A percentile compares a stretch with the other conserved stretches of the same genome.
Conservation (phyloP, 2,329 filamentous ascomycete genomes). For the Fusarium sp. region DNA sequence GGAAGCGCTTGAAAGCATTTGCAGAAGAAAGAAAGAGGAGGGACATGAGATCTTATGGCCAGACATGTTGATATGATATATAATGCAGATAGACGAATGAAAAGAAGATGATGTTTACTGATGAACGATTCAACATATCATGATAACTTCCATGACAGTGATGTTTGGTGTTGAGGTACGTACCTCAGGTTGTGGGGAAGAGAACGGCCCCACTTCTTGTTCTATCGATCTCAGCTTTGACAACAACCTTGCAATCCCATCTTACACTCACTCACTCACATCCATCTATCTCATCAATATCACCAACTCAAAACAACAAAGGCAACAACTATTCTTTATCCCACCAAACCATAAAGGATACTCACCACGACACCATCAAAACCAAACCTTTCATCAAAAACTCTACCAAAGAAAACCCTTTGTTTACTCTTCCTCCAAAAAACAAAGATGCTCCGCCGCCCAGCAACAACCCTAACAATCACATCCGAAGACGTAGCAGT, state of each 20-base stretch:
- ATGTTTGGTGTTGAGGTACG: not conserved
- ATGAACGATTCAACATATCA: not conserved
- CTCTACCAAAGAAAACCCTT: not conserved
- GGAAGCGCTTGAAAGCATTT: constrained; percentile 26
- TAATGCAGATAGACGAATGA: constrained; percentile 30
- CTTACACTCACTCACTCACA: not conserved
- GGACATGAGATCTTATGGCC: not conserved
- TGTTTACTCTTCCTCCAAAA: too few relatives aligned
- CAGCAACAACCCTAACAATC: constrained; percentile 71
- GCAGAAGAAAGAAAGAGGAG: constrained; percentile 1
- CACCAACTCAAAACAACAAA: not conserved
- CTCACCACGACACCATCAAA: not conserved
- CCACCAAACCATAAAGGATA: not conserved
- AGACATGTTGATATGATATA: constrained; percentile 19
- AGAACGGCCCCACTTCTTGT: constrained; percentile 10
- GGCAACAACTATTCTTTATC: not conserved
- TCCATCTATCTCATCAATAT: not conserved
- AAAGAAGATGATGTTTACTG: constrained; percentile 13
- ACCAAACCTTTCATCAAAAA: not conserved
- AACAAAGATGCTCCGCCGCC: constrained; percentile 68
- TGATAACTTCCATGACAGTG: not conserved
- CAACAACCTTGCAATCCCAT: constrained; percentile 9
- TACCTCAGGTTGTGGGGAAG: not conserved
- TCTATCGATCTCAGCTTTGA: constrained; percentile 15
- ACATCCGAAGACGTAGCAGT: constrained; percentile 74